Evolutionary conservation across 176 grass and related monocot genomes (phyloP).

Genomic region (Guadua angustifolia): DNA sequence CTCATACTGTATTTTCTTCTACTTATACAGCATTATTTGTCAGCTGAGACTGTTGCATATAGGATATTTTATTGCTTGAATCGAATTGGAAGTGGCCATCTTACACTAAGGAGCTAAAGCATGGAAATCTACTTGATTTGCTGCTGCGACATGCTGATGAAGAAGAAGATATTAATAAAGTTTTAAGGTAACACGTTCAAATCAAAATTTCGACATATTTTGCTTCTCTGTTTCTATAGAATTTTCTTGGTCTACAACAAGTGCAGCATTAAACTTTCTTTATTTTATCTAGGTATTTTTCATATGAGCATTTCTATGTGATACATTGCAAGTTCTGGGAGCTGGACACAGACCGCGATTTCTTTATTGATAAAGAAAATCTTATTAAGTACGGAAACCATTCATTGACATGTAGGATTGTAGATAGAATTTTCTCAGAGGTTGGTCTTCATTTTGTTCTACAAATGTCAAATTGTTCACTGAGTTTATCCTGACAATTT

Average conservation of each 20-base stretch:
- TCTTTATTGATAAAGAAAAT: conserved; percentile 95
- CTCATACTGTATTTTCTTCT: conserved; percentile 16
- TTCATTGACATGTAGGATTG: conserved; percentile 96
- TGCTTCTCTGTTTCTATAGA: background rate
- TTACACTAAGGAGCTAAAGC: conserved; percentile 88
- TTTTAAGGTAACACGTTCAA: conserved; percentile 65
- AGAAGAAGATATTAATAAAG: conserved; percentile 98
- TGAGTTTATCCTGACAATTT: conserved; percentile 9
- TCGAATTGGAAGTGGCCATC: conserved; percentile 81
- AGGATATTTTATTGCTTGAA: conserved; percentile 97
- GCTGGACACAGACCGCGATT: conserved; percentile 94
- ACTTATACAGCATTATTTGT: conserved; percentile 58
- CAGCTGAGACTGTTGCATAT: conserved; percentile 96
- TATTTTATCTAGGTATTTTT: conserved; percentile 73
- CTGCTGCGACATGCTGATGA: conserved; percentile 85
- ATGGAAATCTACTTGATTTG: conserved; percentile 81
- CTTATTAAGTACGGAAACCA: conserved; percentile 98
- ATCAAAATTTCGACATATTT: conserved; percentile 15
- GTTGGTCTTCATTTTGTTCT: conserved; percentile 50
- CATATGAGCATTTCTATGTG: conserved; percentile 97
- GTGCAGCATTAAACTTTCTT: conserved; percentile 10
- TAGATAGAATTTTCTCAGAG: conserved; percentile 96
- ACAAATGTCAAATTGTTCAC: conserved; percentile 30
- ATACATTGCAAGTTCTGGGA: conserved; percentile 99
- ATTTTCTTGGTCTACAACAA: conserved; percentile 6